phyloP scores from a whole-genome alignment of 2,329 filamentous ascomycete species.

The Macrophomina tecta region DNA sequence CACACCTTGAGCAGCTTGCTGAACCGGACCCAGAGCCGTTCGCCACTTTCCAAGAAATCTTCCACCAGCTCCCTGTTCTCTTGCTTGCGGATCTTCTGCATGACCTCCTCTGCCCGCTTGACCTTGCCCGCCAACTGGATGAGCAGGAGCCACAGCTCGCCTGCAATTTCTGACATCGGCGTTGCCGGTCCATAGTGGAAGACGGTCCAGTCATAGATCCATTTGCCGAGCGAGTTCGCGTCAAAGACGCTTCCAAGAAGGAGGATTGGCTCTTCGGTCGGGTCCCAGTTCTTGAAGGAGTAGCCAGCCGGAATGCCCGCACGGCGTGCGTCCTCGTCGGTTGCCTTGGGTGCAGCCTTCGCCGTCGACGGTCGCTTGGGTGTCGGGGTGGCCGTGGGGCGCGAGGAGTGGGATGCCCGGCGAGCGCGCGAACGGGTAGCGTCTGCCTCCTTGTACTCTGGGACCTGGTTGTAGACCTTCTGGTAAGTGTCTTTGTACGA shows the following conservation, averaged over 20 bases:
- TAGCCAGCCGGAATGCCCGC: conserved; percentile 84
- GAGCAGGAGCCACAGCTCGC: conserved; percentile 91
- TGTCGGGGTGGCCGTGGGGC: conserved; percentile 48
- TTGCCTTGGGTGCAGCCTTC: conserved; percentile 52
- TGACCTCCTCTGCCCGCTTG: conserved; percentile 83
- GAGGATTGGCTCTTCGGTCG: conserved; percentile 89
- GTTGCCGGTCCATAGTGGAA: conserved; percentile 82
- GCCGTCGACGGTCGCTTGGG: conserved; percentile 41
- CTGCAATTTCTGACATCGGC: conserved; percentile 87
- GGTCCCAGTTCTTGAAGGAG: conserved; percentile 98
- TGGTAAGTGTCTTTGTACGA: conserved; percentile 61
- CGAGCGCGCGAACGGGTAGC: conserved; percentile 56
- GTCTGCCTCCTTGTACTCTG: conserved; percentile 51
- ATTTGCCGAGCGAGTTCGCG: conserved; percentile 95
- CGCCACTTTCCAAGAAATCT: conserved; percentile 88
- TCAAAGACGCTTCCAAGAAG: conserved; percentile 95
- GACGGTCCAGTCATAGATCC: conserved; percentile 99
- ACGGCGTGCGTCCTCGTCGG: conserved; percentile 67
- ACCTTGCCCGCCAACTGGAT: conserved; percentile 94
- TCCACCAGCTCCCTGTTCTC: conserved; percentile 83
- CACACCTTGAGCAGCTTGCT: conserved; percentile 87
- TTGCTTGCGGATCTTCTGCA: conserved; percentile 71
- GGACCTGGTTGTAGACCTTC: conserved; percentile 55
- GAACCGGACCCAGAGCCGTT: conserved; percentile 84
- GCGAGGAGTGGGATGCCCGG: conserved; percentile 60